Percentiles rank a stretch among this genome's conserved stretches.
phyloP scores from a whole-genome alignment of 306 rosid genomes.

The Fagus crenata region DNA sequence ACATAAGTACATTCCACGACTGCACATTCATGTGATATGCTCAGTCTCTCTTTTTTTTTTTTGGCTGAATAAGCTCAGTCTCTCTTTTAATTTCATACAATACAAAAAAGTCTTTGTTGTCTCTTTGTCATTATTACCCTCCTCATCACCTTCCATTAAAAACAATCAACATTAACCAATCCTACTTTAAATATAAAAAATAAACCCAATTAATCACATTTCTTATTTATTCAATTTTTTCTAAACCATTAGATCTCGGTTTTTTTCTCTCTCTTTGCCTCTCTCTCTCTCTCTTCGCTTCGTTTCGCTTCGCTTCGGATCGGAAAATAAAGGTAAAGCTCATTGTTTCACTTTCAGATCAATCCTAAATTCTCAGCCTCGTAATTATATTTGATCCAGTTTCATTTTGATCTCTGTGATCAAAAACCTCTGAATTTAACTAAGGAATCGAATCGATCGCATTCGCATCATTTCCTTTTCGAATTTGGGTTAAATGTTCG shows the following conservation, averaged over 20 bases:
- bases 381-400: background rate
- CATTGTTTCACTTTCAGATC: slow-evolving; percentile 38
- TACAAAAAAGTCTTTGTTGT: slow-evolving; percentile 19
- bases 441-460: background rate
- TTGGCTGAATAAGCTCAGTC: no score
- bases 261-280: slow-evolving; percentile 27
- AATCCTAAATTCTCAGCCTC: slow-evolving; percentile 21
- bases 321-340: slow-evolving; percentile 42
- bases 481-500: background rate
- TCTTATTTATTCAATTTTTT: slow-evolving; percentile 3
- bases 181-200: no score
- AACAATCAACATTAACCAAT: no score
- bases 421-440: background rate
- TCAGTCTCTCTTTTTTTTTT: no score
- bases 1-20: no score
- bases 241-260: slow-evolving; percentile 42
- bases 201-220: background rate
- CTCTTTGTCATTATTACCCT: slow-evolving; percentile 17
- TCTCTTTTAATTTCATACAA: background rate
- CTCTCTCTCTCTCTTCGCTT: slow-evolving; percentile 32
- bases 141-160: background rate
- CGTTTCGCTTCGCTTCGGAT: slow-evolving; percentile 44
- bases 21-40: no score
- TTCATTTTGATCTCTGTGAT: background rate
- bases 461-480: background rate